phyloP scores from a whole-genome alignment of 192 early-diverging fungal species.

The Rhizoclosmatium globosum region DNA sequence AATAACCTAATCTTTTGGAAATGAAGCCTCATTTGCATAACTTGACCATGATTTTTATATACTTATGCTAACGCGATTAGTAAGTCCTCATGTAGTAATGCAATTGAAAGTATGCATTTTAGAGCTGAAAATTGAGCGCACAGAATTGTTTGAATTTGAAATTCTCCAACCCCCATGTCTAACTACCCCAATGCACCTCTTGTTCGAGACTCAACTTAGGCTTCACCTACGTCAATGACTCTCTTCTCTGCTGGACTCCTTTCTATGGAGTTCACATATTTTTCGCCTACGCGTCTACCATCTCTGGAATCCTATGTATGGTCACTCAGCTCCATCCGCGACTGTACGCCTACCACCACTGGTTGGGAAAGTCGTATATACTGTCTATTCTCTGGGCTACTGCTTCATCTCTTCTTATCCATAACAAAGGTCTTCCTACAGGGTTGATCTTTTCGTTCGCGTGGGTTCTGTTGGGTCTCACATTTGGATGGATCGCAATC shows the following conservation, averaged over 20 bases:
- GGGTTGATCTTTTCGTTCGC: slow-evolving; percentile 50
- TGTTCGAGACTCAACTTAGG: slow-evolving; percentile 8
- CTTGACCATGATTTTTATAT: too few species aligned
- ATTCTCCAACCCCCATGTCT: too few species aligned
- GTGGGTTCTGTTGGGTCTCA: slow-evolving; percentile 42
- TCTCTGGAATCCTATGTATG: slow-evolving; percentile 44
- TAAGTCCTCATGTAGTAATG: too few species aligned
- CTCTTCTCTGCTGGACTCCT: slow-evolving; percentile 31
- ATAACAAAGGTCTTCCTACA: slow-evolving; percentile 50
- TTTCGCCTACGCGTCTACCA: slow-evolving; percentile 38
- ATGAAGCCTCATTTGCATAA: too few species aligned
- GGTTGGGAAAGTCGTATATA: slow-evolving; percentile 48
- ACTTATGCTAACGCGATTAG: too few species aligned
- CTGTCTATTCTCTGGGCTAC: slow-evolving; percentile 49
- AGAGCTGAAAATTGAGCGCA: too few species aligned
- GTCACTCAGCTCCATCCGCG: slow-evolving; percentile 35
- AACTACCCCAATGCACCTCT: too few species aligned
- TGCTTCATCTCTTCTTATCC: slow-evolving; percentile 43
- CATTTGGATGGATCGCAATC: slow-evolving; percentile 48
- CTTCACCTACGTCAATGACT: slow-evolving; percentile 34
- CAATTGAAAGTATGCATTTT: too few species aligned
- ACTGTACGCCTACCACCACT: slow-evolving; percentile 38
- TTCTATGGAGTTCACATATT: slow-evolving; percentile 34
- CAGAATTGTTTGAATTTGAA: too few species aligned
- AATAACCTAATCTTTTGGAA: too few species aligned